Evolutionary conservation across 768 basidiomycete species (phyloP), one percentile per base, ranked within the genome.

Genomic region (Cyclocybe cylindracea): DNA sequence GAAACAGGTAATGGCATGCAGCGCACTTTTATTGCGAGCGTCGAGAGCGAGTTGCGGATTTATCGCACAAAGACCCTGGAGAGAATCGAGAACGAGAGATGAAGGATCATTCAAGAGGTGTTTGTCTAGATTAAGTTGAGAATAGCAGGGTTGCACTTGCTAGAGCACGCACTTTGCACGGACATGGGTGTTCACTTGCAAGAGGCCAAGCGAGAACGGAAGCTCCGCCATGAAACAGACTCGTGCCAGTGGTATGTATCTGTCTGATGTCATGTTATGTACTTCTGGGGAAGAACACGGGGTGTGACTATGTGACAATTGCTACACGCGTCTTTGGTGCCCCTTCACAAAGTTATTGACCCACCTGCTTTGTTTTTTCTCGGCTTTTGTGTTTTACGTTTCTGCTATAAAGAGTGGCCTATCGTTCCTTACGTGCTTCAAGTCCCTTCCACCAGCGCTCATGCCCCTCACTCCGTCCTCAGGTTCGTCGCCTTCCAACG

Each of bases 21-120:
- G 51, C 68, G 53, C 55, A 90, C 91, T 86, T 76, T 85, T 90
- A 67, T 88, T 84, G 16, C 75, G 69, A 2, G 72, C 68, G 67
- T 96, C 91, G 39, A 96, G 74, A 33, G 79, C 73, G 51, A 96
- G 68, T 39, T 82, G 74, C 0, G 91, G 85, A 68, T 95, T 94
- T 44, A 86, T 55, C 1, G 78, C 77, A 60, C 80, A 83, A 18
- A 94, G 72, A 3, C 92, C 94, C 51, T 76, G 70, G 38, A 97
- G 82, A 0, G 91, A 86, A 63, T 95, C 89, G 46, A 85, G 65
- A 18, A 94, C 93, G 37, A 95, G 79, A 2, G 82, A 74, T 34
- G 80, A 70, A 1, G 92, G 77, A 3, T 77, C 64, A 69, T 94
- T 94, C 54, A 90, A 57, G 56, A 97, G 82, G 73, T 97, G 94